These are phyloP conservation scores for Cicer pinnatifidum DNA, from an alignment of 306 rosid genomes.

Conservation along the genomic window DNA sequence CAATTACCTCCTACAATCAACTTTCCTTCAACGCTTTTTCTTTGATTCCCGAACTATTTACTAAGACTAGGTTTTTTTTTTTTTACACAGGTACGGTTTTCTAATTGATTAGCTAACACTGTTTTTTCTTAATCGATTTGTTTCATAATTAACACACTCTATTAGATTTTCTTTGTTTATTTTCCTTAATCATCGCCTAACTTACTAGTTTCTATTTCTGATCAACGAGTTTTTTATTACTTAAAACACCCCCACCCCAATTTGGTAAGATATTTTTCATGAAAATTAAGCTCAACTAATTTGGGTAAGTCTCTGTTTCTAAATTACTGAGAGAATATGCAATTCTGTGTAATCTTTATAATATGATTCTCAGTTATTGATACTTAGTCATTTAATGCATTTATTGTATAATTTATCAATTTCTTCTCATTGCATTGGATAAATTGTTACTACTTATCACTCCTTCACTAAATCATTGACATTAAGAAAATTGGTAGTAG, in stretches of 20 bases:
- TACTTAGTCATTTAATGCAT: conserved; percentile 1
- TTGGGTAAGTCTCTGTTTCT: conserved; percentile 26
- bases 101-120: conserved; percentile 3
- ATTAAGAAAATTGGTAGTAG: no score
- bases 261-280: conserved; percentile 11
- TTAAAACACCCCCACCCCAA: not conserved
- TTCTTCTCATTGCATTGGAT: conserved; percentile 29
- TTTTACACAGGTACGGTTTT: conserved; percentile 38
- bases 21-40: conserved; percentile 27
- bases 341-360: conserved; percentile 37
- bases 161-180: conserved; percentile 17
- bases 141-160: conserved; percentile 21
- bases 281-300: conserved; percentile 17
- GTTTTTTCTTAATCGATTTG: conserved; percentile 18
- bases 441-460: not conserved
- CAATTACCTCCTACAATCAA: conserved; percentile 36
- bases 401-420: conserved; percentile 31
- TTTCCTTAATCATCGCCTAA: conserved; percentile 23
- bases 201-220: conserved; percentile 39
- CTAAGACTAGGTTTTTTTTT: conserved; percentile 44
- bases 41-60: conserved; percentile 29
- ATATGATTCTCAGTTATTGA: conserved; percentile 25
- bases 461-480: no score
- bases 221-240: not conserved
- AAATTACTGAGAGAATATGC: conserved; percentile 9